Evolutionary conservation across 208 protist species (phyloP), one percentile per base, ranked within the genome.

Genomic region (Trypanosoma conorhini): DNA sequence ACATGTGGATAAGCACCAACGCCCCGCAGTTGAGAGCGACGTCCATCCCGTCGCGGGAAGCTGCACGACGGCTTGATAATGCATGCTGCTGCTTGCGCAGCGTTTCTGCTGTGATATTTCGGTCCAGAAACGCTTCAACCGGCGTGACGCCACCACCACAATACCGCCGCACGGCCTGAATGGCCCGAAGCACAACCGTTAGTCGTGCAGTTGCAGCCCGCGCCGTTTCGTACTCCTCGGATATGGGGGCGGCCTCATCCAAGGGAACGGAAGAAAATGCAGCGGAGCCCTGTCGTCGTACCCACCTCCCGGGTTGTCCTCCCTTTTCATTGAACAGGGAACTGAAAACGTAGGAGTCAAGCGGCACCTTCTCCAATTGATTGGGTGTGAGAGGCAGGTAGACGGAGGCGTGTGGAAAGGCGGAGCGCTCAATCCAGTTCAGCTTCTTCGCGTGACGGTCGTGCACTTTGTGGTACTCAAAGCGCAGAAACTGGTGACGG

Each of bases 401-500:
- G 5, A 86, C 77, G 3, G 87, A 60, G 0, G 89, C 86, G 31
- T 80, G 77, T 1, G 89, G 88, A 48, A 95, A 80, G 0, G 81
- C 69, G 33, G 82, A 64, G 3, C 85, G 82, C 46, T 88, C 80
- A 64, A 93, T 77, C 89, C 92, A 97, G 55, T 85, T 81, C 50
- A 73, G 62, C 13, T 79, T 78, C 69, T 87, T 75, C 21, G 79
- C 64, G 13, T 72, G 58, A 12, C 83, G 76, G 42, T 96, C 85
- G 33, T 92, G 82, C 2, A 91, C 72, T 35, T 80, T 72, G 76
- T 90, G 86, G 74, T 90, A 91, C 67, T 97, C 94, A 68, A 96
- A 97, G 60, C 88, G 88, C n/a, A 97, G 76, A 82, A 95, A 91
- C 73, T 97, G 94, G 58, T 95, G 85, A 17, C 88, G 79, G 77